Evolutionary conservation across 225 moss, liverwort and hornwort genomes (phyloP).

Genomic region (Pleurozium schreberi): DNA sequence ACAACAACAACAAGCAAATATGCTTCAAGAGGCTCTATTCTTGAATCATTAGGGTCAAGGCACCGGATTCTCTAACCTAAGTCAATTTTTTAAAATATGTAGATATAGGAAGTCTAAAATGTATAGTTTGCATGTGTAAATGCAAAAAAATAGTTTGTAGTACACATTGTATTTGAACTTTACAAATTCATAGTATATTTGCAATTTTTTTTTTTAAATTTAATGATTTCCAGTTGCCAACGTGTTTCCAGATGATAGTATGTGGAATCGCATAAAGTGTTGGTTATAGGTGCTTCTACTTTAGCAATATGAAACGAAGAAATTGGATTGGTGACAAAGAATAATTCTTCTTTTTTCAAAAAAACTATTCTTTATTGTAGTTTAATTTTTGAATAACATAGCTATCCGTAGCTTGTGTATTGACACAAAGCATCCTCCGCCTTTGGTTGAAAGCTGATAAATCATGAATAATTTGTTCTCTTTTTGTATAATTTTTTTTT

Average conservation of each 20-base stretch:
- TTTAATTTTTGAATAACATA: neutral
- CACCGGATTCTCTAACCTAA: too few species aligned
- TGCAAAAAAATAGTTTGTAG: neutral
- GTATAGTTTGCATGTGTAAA: neutral
- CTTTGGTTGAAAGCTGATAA: neutral
- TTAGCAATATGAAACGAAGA: neutral
- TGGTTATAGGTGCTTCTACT: neutral
- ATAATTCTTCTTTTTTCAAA: neutral
- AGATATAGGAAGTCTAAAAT: neutral
- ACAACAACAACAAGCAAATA: neutral
- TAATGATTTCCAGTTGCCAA: fast-evolving
- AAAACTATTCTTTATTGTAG: fast-evolving
- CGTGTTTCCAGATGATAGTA: neutral
- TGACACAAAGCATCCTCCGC: fast-evolving
- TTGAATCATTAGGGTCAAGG: too few species aligned
- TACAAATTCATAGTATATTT: neutral
- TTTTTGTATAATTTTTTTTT: too few species aligned
- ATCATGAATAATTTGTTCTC: neutral
- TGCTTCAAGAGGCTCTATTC: neutral
- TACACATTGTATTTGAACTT: neutral
- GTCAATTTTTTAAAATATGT: too few species aligned
- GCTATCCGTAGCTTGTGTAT: neutral
- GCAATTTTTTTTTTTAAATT: neutral
- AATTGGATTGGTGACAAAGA: too few species aligned
- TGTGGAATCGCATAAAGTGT: neutral